phyloP scores from a whole-genome alignment of 805 yeast species.

The Clavispora vitiphila region DNA sequence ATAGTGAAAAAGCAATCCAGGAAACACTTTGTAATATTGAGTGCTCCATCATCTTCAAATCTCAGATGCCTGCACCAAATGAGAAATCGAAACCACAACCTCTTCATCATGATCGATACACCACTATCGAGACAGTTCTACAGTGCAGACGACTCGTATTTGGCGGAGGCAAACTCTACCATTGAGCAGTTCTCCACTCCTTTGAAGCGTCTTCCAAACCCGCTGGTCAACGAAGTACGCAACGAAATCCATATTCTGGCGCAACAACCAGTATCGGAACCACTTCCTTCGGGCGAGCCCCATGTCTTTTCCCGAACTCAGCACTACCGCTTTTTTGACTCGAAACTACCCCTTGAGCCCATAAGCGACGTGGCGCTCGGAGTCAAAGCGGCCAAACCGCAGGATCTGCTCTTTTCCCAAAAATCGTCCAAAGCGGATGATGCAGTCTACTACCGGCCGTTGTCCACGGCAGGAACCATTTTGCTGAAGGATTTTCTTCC shows the following conservation, averaged over 20 bases:
- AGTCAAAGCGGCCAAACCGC: not conserved
- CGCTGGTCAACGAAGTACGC: constrained; percentile 7
- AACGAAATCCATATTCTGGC: constrained; percentile 3
- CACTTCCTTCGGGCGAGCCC: not conserved
- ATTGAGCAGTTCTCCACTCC: constrained; percentile 8
- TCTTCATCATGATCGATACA: constrained; percentile 4
- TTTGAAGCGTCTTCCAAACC: constrained; percentile 10
- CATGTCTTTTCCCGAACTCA: not conserved
- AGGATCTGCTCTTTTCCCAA: not conserved
- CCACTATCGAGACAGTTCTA: constrained; percentile 6
- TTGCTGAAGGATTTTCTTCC: constrained; percentile 11
- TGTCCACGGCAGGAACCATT: constrained; percentile 5
- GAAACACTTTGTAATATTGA: too few species aligned
- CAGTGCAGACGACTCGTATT: constrained; percentile 3
- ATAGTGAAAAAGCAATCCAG: not conserved
- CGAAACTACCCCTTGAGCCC: not conserved
- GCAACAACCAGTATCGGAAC: constrained; percentile 1
- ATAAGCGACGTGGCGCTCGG: not conserved
- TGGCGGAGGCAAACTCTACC: constrained; percentile 2
- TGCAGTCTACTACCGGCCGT: constrained; percentile 4
- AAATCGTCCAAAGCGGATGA: constrained; percentile 1
- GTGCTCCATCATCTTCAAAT: too few species aligned
- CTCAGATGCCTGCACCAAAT: not conserved
- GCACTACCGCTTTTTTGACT: not conserved
- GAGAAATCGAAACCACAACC: not conserved